Evolutionary conservation across 2,329 filamentous ascomycete genomes (phyloP).

Genomic region (Clarireedia hainanense): DNA sequence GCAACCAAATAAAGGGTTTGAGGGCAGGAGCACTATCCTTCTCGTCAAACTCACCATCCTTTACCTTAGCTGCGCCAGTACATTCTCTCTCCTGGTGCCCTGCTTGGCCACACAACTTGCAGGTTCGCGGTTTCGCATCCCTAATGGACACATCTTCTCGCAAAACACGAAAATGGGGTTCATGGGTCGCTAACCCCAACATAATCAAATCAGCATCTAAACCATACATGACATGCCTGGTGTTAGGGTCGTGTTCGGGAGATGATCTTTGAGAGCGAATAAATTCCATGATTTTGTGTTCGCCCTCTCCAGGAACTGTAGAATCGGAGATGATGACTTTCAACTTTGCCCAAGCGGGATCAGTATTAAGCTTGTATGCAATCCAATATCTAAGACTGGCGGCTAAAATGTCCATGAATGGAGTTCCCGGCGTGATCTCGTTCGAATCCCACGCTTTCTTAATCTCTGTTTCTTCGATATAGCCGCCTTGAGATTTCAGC

Average conservation of each 20-base stretch:
- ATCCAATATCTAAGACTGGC: conserved; percentile 91
- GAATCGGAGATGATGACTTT: conserved; percentile 99
- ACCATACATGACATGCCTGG: conserved; percentile 95
- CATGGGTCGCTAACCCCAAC: conserved; percentile 93
- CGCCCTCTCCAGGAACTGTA: conserved; percentile 93
- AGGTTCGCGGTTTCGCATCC: conserved; percentile 73
- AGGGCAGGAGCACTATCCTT: conserved; percentile 62
- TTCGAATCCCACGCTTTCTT: conserved; percentile 91
- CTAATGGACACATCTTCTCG: conserved; percentile 96
- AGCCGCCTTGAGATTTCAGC: conserved; percentile 67
- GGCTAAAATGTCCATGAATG: conserved; percentile 96
- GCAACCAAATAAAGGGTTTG: conserved; percentile 98
- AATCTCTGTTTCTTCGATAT: conserved; percentile 51
- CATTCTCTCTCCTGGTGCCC: conserved; percentile 87
- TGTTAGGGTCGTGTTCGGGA: conserved; percentile 90
- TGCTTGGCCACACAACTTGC: conserved; percentile 83
- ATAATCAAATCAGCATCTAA: conserved; percentile 98
- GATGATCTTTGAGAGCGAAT: conserved; percentile 87
- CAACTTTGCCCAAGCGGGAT: conserved; percentile 89
- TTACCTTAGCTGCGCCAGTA: conserved; percentile 68
- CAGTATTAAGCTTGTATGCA: conserved; percentile 94
- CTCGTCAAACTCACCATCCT: conserved; percentile 72
- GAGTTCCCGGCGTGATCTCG: conserved; percentile 88
- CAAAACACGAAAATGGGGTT: conserved; percentile 91
- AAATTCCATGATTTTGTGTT: conserved; percentile 99